Evolutionary conservation across 2,329 filamentous ascomycete genomes (phyloP), one percentile per base, ranked within the genome.

Genomic region (Xylariaceae sp.): DNA sequence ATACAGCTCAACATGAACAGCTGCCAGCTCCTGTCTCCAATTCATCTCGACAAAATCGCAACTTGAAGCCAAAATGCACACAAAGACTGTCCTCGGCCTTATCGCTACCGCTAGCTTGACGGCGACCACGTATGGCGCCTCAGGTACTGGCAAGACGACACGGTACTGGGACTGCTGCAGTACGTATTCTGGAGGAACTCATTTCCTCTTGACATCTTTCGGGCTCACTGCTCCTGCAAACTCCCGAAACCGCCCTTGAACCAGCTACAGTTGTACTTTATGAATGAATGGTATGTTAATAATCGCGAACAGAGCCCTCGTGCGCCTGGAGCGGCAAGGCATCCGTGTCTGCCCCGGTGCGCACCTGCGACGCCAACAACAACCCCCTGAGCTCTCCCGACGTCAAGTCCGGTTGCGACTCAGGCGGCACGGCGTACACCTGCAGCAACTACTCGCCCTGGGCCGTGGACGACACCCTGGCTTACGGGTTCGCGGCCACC

Each of bases 401-500:
- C 60, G 70, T 73, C n/a, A 70, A 66, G 16, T 72, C 70, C 1
- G 79, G 75, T 6, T 84, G 81, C 50, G 70, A 75, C 43, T 75
- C 77, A 55, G 81, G 77, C 58, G 81, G 81, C 9, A 60, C 55
- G 10, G 77, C 79, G 6, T 83, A 73, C 66, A 78, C 77, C 67
- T 84, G 81, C 67, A 75, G 74, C 18, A 71, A 77, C 63, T 78
- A 82, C 63, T 73, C 73, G 21, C 81, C 81, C 13, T 82, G 78
- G 77, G 76, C 75, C 2, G 72, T 83, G 46, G 77, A 72, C 59
- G 73, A 78, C 48, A 73, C 68, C 7, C 60, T 83, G 11, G 75
- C 80, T n/a, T 83, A 83, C 61, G 81, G 81, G 3, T 84, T 79
- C 58, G 81, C 81, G 1, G 80, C 81, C 24, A 77, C 77, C 4